Percentiles rank a stretch among this genome's conserved stretches.
phyloP scores from a whole-genome alignment of 129 eudicot species.

The Gnaphalium uliginosum region DNA sequence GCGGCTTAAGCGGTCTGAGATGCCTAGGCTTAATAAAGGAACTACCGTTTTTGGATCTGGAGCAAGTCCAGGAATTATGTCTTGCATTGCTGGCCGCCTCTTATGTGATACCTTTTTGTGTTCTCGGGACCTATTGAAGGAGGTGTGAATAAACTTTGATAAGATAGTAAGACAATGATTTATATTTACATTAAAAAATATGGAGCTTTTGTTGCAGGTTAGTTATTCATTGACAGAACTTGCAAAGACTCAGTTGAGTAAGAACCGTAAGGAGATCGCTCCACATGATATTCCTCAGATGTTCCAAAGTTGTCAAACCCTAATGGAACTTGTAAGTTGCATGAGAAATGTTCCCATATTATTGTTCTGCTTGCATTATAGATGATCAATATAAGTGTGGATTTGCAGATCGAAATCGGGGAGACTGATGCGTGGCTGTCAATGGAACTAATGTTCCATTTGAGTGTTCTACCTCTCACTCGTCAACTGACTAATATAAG shows the following conservation, averaged over 20 bases:
- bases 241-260: slow-evolving; percentile 84
- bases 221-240: slow-evolving; percentile 97
- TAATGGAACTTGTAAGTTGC: slow-evolving; percentile 69
- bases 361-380: slow-evolving; percentile 9
- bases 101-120: slow-evolving; percentile 91
- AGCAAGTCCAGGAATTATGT: slow-evolving; percentile 93
- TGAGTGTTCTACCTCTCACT: slow-evolving; percentile 94
- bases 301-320: slow-evolving; percentile 73
- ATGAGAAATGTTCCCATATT: slow-evolving; percentile 18
- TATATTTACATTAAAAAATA: slow-evolving; percentile 7
- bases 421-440: slow-evolving; percentile 99
- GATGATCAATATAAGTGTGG: background rate
- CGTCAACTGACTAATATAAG: slow-evolving; percentile 96
- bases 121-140: slow-evolving; percentile 91
- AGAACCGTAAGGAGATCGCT: slow-evolving; percentile 83
- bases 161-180: background rate
- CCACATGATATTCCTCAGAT: slow-evolving; percentile 84
- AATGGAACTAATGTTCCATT: slow-evolving; percentile 96
- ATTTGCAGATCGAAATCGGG: slow-evolving; percentile 77
- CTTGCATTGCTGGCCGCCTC: slow-evolving; percentile 96
- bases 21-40: slow-evolving; percentile 91
- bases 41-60: slow-evolving; percentile 84
- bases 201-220: slow-evolving; percentile 56
- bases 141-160: slow-evolving; percentile 48
- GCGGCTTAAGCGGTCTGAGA: slow-evolving; percentile 82